Base-by-base conservation (phyloP, 805 yeast species). In the Candida suzukii region DNA sequence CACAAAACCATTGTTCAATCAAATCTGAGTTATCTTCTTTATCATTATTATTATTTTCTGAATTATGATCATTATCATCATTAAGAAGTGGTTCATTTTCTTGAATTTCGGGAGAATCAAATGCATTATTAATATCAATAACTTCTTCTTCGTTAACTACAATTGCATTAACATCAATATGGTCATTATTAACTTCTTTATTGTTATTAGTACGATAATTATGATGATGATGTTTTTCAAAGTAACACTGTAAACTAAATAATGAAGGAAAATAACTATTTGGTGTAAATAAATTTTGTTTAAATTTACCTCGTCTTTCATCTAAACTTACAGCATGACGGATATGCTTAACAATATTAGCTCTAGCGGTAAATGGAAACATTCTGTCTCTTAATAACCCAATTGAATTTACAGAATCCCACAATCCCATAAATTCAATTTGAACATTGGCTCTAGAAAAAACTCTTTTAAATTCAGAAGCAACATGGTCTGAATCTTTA, bases 351-450 rank as follows among this genome's bases (percentile, higher is more conserved):
- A 80, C 82, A 40, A 67, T 67, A 13, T 67, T 59, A 34, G 74
- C 64, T 38, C 70, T 63, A 2, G 78, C 70, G 1, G 80, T 67
- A 46, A 66, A 77, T 0, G 86, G 85, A 46, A 80, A 80, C 53
- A 76, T 46, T 31, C 76, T 58, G 50, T 79, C 84, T 33, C 76
- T 62, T 4, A 80, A 42, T 10, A 79, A 49, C 0, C 88, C 88
- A 18, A 80, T 79, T 1, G 86, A 78, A 52, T 78, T 79, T 17
- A 80, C 78, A 0, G 85, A 74, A 58, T 81, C 88, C 71, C 82
- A 81, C 17, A 81, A 56, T 0, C 88, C 88, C 70, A 80, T 73
- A 44, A 79, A 78, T 46, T 72, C 70, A 37, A 81, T 67, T 9
- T 50, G 51, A 3, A 76, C 71, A 5, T 61, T 56, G 4, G 63